Evolutionary conservation across 148 eudicot species (phyloP).

Genomic region (Camellia granthamiana): DNA sequence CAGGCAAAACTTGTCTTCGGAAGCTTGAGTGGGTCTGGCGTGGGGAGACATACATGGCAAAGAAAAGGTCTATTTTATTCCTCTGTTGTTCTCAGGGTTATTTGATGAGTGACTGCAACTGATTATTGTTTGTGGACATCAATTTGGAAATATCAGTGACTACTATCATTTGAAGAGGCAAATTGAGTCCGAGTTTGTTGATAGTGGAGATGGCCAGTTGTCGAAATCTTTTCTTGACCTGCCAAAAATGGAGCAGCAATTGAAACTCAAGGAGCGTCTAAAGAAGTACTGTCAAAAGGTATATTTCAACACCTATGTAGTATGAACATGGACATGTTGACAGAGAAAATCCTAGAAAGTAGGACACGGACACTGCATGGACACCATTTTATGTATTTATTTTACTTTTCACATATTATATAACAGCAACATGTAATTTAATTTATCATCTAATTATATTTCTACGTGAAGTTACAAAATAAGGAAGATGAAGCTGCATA

Average conservation of each 20-base stretch:
- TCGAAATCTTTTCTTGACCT: constrained; percentile 81
- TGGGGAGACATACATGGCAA: constrained; percentile 93
- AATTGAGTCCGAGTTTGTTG: constrained; percentile 86
- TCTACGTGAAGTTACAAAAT: background rate
- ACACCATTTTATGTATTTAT: background rate
- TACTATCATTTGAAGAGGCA: constrained; percentile 95
- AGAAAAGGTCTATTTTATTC: constrained; percentile 64
- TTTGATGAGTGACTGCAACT: constrained; percentile 9
- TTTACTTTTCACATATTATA: background rate
- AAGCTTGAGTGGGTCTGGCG: constrained; percentile 99
- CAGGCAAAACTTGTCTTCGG: constrained; percentile 94
- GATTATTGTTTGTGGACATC: constrained; percentile 11
- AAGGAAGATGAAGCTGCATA: background rate
- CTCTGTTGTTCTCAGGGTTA: constrained; percentile 19
- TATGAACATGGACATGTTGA: background rate
- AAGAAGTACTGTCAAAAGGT: constrained; percentile 97
- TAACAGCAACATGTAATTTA: background rate
- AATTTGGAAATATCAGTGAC: constrained; percentile 59
- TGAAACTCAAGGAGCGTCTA: constrained; percentile 84
- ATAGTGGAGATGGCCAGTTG: constrained; percentile 49
- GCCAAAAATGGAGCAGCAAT: constrained; percentile 86
- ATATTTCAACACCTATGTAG: constrained; percentile 10
- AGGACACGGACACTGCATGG: background rate
- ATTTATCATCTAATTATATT: background rate
- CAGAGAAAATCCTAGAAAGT: background rate